Conservation (phyloP, 2,329 filamentous ascomycete genomes). For the Truncatella angustata region DNA sequence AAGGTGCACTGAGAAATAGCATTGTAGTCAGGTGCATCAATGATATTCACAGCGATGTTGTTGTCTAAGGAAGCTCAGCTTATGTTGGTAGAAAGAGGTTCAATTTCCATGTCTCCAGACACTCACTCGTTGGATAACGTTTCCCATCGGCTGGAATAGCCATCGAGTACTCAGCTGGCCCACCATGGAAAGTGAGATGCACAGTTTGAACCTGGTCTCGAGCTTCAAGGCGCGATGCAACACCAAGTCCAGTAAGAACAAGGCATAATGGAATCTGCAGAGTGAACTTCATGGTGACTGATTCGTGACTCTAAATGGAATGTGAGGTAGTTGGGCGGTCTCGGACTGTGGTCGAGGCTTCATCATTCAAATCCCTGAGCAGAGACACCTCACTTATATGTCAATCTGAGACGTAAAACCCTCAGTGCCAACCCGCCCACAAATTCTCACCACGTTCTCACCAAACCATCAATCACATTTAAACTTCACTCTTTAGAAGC, state of each 20-base stretch:
- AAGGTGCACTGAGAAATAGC: slow-evolving; percentile 43
- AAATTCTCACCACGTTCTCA: too few species aligned
- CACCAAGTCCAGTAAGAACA: slow-evolving; percentile 16
- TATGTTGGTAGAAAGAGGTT: too few species aligned
- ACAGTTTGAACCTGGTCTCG: slow-evolving; percentile 31
- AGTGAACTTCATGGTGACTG: slow-evolving; percentile 1
- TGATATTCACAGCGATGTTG: slow-evolving; percentile 35
- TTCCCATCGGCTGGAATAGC: slow-evolving; percentile 40
- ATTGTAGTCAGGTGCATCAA: slow-evolving; percentile 43
- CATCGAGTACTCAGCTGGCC: slow-evolving; percentile 39
- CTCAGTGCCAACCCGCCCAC: too few species aligned
- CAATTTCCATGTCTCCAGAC: too few species aligned
- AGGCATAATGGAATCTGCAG: slow-evolving; percentile 8
- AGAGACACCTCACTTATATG: too few species aligned
- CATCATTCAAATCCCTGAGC: too few species aligned
- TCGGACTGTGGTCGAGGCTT: too few species aligned
- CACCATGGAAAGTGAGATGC: slow-evolving; percentile 43
- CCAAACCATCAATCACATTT: too few species aligned
- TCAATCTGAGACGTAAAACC: too few species aligned
- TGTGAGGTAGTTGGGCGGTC: too few species aligned
- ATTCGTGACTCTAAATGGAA: too few species aligned
- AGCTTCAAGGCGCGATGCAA: slow-evolving; percentile 20
- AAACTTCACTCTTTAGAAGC: too few species aligned
- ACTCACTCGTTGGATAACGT: slow-evolving; percentile 34
- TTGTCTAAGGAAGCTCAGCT: slow-evolving; percentile 29